Evolutionary conservation across 2,329 filamentous ascomycete species (phyloP), one percentile per base, ranked within the genome.

Genomic region (Samsoniella hepiali): DNA sequence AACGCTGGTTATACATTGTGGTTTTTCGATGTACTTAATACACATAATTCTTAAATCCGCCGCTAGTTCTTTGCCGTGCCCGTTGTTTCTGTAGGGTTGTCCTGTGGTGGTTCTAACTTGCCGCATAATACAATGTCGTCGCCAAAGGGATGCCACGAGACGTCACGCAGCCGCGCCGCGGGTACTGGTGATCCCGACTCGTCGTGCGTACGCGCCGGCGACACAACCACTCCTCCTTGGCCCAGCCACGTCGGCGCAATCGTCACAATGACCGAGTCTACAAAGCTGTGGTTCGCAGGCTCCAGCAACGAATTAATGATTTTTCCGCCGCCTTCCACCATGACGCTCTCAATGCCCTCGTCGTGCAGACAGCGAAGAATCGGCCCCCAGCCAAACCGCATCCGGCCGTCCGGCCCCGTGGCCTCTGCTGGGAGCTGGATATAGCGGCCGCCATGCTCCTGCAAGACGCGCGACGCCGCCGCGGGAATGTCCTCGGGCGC

Each of bases 181-280:
- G 89, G 81, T 55, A 84, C 75, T 5, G 83, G 81, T 53, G 78
- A 77, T 3, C 83, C 85, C 22, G 80, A 72, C 2, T 76, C 74
- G 63, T 82, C 81, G 3, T 74, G 70, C 47, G 81, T 82, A 40
- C 85, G 81, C 27, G 85, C 80, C 2, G 93, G 94, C 54, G 86
- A 88, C 3, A 97, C 91, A 11, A 87, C 82, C 10, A 97, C 91
- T 8, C 92, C 92, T 2, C 91, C 91, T 65, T 84, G 82, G 1
- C 94, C 94, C n/a, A 98, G 81, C 85, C 92, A 98, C 0, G 88
- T 91, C 9, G 94, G 94, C 3, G 94, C 93, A 70, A 97, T 87
- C 0, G 94, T 97, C 64, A 97, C 82, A 69, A 98, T 90, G 56
- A 97, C 88, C 2, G 89, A 89, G 71, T 91, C 84, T 49, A 96